A percentile compares a stretch with the other conserved stretches of the same genome.
These are phyloP conservation scores for Ceratopteris richardii DNA, from an alignment of 75 land plant genomes.

Conservation along the genomic window DNA sequence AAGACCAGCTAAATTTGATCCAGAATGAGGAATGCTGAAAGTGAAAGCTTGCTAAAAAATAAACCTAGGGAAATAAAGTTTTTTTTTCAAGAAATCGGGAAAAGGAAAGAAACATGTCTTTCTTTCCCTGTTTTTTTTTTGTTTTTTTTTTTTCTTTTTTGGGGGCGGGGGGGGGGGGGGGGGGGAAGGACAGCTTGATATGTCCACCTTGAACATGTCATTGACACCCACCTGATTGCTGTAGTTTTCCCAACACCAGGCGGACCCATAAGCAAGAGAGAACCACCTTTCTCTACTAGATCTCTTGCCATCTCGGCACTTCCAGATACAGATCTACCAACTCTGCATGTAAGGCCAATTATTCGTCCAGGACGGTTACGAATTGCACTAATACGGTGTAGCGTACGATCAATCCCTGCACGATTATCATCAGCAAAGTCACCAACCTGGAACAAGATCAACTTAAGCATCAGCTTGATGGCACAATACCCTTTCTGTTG, in stretches of 20 bases:
- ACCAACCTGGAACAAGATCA: constrained; percentile 51
- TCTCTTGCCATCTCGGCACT: constrained; percentile 90
- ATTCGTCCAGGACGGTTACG: constrained; percentile 77
- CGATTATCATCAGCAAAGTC: constrained; percentile 93
- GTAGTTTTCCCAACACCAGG: constrained; percentile 99
- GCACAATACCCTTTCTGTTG: not conserved
- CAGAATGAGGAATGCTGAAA: no score
- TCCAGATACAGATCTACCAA: constrained; percentile 84
- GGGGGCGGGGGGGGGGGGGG: no score
- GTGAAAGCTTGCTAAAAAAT: no score
- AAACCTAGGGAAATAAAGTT: no score
- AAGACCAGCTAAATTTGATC: no score
- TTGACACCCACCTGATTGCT: constrained; percentile 81
- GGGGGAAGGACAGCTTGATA: no score
- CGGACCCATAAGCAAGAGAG: constrained; percentile 90
- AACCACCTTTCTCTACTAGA: constrained; percentile 65
- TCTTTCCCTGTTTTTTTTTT: no score
- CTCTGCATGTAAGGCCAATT: constrained; percentile 90
- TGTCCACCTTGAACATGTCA: no score
- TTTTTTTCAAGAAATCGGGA: no score
- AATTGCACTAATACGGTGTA: constrained; percentile 91
- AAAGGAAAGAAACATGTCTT: no score
- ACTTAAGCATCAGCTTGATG: not conserved
- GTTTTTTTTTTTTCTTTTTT: no score
- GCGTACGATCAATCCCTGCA: constrained; percentile 78